Conservation (phyloP, 2,329 filamentous ascomycete species). For the Cytospora leucostoma region DNA sequence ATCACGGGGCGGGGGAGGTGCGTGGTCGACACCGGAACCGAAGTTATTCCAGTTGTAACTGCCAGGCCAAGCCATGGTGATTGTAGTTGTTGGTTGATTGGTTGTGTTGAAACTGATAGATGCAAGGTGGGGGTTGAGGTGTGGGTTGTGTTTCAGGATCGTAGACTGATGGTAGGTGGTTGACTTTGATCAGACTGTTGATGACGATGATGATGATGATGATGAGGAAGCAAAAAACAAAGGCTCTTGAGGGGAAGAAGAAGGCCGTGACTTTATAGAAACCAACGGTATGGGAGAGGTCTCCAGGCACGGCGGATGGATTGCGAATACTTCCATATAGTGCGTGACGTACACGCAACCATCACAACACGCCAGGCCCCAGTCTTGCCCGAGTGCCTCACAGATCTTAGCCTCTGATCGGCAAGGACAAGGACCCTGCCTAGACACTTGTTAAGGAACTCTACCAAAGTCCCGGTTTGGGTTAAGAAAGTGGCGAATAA, state of each 20-base stretch:
- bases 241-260: background rate
- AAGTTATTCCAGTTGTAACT: conserved; percentile 20
- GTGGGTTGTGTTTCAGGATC: background rate
- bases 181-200: background rate
- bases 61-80: conserved; percentile 25
- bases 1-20: conserved; percentile 4
- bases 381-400: too few species aligned
- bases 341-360: background rate
- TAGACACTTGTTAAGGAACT: too few species aligned
- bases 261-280: conserved; percentile 18
- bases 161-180: background rate
- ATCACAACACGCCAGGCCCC: background rate
- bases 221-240: background rate
- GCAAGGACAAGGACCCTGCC: conserved; percentile 6
- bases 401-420: background rate
- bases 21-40: conserved; percentile 25
- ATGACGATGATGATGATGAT: conserved; percentile 5
- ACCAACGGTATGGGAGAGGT: conserved; percentile 9
- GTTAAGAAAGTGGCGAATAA: too few species aligned
- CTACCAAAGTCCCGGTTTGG: too few species aligned
- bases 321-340: conserved; percentile 16
- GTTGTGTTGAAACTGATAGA: conserved; percentile 1
- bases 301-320: conserved; percentile 9
- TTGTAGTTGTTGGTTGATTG: conserved; percentile 11
- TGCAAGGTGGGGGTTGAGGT: background rate